Conservation (phyloP, 495 filamentous ascomycete genomes). For the Astrothelium subdiscretum region DNA sequence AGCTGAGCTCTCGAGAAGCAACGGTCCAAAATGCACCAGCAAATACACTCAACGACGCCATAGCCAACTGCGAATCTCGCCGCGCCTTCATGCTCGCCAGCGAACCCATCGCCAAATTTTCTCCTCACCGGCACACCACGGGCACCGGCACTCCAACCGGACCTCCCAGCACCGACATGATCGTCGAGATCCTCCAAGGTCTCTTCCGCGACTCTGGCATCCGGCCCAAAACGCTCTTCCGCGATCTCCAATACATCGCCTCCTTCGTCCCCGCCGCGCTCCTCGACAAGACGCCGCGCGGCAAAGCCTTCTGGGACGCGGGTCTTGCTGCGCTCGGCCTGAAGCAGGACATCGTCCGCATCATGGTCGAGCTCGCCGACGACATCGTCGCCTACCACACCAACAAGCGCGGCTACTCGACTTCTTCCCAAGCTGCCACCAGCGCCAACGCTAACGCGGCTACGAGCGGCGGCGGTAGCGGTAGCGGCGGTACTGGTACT, state of each 20-base stretch:
- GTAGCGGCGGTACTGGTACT: no score
- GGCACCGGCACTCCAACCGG: neutral
- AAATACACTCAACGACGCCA: slow-evolving; percentile 47
- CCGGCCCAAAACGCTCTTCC: slow-evolving; percentile 83
- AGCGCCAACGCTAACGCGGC: slow-evolving; percentile 7
- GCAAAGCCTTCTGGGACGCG: slow-evolving; percentile 92
- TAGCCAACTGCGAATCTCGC: slow-evolving; percentile 58
- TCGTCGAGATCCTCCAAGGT: slow-evolving; percentile 65
- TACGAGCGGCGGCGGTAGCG: no score
- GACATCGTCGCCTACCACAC: slow-evolving; percentile 55
- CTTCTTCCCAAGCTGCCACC: slow-evolving; percentile 27
- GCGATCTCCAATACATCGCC: slow-evolving; percentile 90
- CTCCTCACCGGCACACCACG: slow-evolving; percentile 1
- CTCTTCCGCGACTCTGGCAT: slow-evolving; percentile 67
- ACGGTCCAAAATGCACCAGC: slow-evolving; percentile 22
- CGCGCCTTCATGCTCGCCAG: slow-evolving; percentile 41
- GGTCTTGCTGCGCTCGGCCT: slow-evolving; percentile 76
- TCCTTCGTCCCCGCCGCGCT: slow-evolving; percentile 74
- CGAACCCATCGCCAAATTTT: slow-evolving; percentile 7
- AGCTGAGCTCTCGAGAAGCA: slow-evolving; percentile 23
- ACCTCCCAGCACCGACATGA: slow-evolving; percentile 51
- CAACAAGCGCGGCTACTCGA: slow-evolving; percentile 28
- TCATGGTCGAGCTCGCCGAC: slow-evolving; percentile 80
- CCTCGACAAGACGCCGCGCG: slow-evolving; percentile 74
- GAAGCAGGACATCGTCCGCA: slow-evolving; percentile 79